Evolutionary conservation across 192 early-diverging fungal species (phyloP), one percentile per base, ranked within the genome.

Genomic region (Phycomyces blakesleeanus): DNA sequence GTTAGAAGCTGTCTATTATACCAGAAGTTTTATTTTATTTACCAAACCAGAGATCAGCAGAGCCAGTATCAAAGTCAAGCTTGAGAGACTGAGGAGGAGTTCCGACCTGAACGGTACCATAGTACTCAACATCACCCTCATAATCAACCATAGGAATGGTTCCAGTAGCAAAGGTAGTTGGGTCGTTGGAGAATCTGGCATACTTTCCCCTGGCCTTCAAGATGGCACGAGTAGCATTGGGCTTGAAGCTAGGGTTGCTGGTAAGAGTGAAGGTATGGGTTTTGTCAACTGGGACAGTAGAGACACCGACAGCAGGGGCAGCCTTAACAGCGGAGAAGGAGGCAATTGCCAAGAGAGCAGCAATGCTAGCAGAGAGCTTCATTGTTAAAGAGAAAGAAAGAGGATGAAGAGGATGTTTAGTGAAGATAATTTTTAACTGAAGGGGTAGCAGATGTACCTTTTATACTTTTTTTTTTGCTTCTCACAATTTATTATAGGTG

Each of bases 31-130:
- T 24, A 54, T 0, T 18, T 37, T 40, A 22, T 25, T 63, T 69
- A 69, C 67, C 68, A 52, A 87, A 73, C 86, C 86, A 90, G 8
- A 88, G 71, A 72, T 90, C 88, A 22, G 82, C 82, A 3, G 83
- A 87, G 18, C 88, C 88, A 5, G 88, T 89, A 61, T 89, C 88
- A 52, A 89, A 81, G 58, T 85, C 80, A 14, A 89, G 72, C 49
- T 86, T 87, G 65, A 89, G 84, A 39, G 69, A 73, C 53, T 87
- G 83, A 24, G 85, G 82, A 40, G 88, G 88, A 9, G 85, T 81
- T 2, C 88, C 88, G 12, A 88, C 75, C 1, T 80, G 71, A 3
- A 88, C 84, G 18, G 74, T 71, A 51, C 81, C 85, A 57, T 89
- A 89, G 57, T 89, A 89, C 78, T 89, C 73, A n/a, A 76, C 53